Base-by-base conservation (phyloP, 768 basidiomycete genomes). In the Gloeopeniophorella convolvens region DNA sequence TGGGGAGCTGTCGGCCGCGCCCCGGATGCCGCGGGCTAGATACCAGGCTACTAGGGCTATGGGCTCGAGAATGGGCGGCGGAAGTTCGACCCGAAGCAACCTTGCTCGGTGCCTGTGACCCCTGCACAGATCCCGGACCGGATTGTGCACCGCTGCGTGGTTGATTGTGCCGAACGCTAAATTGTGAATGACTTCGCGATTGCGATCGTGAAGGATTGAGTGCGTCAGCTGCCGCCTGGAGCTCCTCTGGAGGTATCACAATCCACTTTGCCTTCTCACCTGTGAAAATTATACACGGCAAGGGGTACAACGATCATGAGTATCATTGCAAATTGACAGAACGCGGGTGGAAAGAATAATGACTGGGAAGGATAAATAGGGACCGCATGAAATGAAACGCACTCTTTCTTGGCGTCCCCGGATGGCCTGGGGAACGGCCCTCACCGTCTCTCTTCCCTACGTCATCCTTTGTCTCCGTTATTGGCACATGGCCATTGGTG, bases 261-360 rank as follows among this genome's bases (percentile, higher is more conserved):
- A 75, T 71, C 81, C 81, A 82, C 66, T 80, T 82, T 5, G 73
- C 65, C 66, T 79, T 80, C 63, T 78, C 78, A 56, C 68, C 76
- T 74, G 51, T 51, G 47, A 42, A 51, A 7, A 48, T 9, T 18
- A 45, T 27, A 37, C 23, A 47, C 26, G 26, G 42, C 32, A 37
- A 39, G 46, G 30, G 45, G 12, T 31, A 27, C 37, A 40, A 37
- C 42, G 21, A 48, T 43, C 21, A 37, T 44, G 26, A 27, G 37
- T 31, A 34, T 12, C 23, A 55, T 37, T 11, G 35, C 27, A 50
- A 47, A 42, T 30, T 47, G 42, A 37, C 36, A 34, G 49, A 41
- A 11, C 15, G 31, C 48, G 32, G n/a, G 23, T 32, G 32, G 33
- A 40, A 27, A 48, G 35, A 30, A 34, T 45, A 33, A 40, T 47